Conservation (phyloP, 306 rosid genomes). For the Begonia fuchsioides region DNA sequence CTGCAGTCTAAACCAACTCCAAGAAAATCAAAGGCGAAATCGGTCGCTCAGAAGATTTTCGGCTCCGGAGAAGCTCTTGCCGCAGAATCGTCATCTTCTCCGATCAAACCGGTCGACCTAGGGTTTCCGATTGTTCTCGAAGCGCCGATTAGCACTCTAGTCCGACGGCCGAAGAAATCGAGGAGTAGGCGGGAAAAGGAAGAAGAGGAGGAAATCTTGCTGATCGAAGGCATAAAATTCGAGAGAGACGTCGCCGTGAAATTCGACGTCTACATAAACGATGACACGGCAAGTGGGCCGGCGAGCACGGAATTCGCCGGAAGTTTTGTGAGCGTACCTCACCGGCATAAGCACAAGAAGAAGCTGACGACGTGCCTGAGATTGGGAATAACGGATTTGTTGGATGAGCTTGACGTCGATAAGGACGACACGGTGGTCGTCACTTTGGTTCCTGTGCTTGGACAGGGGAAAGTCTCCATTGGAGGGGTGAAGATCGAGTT, state of each 20-base stretch:
- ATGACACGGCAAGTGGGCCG: slow-evolving; percentile 25
- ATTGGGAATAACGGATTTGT: slow-evolving; percentile 43
- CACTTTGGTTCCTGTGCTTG: slow-evolving; percentile 53
- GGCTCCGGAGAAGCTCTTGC: slow-evolving; percentile 27
- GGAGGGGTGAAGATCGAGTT: slow-evolving; percentile 34
- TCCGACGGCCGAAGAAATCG: slow-evolving; percentile 38
- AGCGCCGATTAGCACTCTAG: slow-evolving; percentile 19
- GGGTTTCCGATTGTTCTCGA: slow-evolving; percentile 35
- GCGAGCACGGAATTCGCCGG: slow-evolving; percentile 66
- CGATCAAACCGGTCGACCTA: not conserved
- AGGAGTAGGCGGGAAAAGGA: slow-evolving; percentile 34
- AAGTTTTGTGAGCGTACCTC: slow-evolving; percentile 71
- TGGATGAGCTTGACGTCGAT: slow-evolving; percentile 70
- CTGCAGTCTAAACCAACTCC: slow-evolving; percentile 32
- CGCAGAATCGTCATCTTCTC: slow-evolving; percentile 13
- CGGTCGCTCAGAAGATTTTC: slow-evolving; percentile 8
- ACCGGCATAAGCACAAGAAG: slow-evolving; percentile 27
- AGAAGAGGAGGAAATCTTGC: slow-evolving; percentile 27
- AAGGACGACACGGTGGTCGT: slow-evolving; percentile 52
- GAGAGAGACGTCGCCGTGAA: slow-evolving; percentile 25
- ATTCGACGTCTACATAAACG: slow-evolving; percentile 61
- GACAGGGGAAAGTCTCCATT: slow-evolving; percentile 29
- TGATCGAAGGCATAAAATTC: slow-evolving; percentile 39
- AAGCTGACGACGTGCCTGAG: slow-evolving; percentile 26
- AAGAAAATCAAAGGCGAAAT: not conserved